Evolutionary conservation across 2,329 filamentous ascomycete genomes (phyloP).

Genomic region (Myriosclerotinia duriaeana): DNA sequence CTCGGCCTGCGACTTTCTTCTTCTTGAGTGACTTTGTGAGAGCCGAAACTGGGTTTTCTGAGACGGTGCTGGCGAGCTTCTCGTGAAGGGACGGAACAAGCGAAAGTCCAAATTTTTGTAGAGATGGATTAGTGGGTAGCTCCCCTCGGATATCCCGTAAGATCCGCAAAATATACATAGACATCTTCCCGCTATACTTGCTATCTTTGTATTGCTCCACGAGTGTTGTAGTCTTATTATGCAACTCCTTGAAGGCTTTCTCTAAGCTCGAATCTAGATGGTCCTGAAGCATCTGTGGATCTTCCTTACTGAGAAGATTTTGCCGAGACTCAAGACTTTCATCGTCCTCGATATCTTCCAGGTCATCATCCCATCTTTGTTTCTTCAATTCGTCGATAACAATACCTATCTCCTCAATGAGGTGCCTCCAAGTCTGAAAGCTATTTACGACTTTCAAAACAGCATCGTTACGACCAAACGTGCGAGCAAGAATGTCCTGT

Average conservation of each 20-base stretch:
- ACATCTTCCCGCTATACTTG: constrained; percentile 52
- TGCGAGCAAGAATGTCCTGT: constrained; percentile 63
- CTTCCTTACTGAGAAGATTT: constrained; percentile 67
- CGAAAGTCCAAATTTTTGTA: constrained; percentile 57
- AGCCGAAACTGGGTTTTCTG: constrained; percentile 50
- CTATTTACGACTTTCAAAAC: constrained; percentile 60
- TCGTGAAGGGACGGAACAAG: constrained; percentile 65
- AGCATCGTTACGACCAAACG: constrained; percentile 69
- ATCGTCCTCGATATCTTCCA: constrained; percentile 70
- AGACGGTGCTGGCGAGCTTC: constrained; percentile 56
- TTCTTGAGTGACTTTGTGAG: constrained; percentile 47
- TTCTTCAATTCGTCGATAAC: constrained; percentile 64
- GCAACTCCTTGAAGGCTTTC: constrained; percentile 58
- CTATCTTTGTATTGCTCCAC: constrained; percentile 50
- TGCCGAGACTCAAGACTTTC: constrained; percentile 66
- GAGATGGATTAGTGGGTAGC: constrained; percentile 54
- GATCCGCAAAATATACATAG: constrained; percentile 69
- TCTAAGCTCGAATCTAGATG: constrained; percentile 57
- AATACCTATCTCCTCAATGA: constrained; percentile 64
- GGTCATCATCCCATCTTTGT: constrained; percentile 73
- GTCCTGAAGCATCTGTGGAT: constrained; percentile 63
- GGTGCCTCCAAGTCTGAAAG: constrained; percentile 72
- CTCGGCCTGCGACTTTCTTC: constrained; percentile 57
- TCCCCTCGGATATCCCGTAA: constrained; percentile 71
- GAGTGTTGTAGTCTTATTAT: constrained; percentile 53